Evolutionary conservation across 345 rosid genomes (phyloP).

Genomic region (Gossypium sturtianum): DNA sequence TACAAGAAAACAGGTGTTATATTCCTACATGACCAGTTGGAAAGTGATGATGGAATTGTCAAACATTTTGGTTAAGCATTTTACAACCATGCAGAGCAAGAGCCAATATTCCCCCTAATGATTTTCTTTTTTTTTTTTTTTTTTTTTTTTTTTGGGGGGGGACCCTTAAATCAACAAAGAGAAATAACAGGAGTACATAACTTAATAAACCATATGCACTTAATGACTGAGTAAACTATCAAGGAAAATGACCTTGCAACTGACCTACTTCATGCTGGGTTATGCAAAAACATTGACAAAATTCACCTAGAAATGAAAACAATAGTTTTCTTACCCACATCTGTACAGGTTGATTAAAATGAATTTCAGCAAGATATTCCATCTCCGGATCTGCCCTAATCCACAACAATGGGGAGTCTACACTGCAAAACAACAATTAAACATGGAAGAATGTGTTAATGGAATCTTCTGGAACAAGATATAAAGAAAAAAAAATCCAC

Average conservation of each 20-base stretch:
- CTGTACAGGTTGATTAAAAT: constrained; percentile 95
- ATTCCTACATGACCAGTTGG: background rate
- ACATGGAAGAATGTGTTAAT: background rate
- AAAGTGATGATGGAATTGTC: background rate
- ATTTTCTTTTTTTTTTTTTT: no score
- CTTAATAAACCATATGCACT: background rate
- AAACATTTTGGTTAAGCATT: background rate
- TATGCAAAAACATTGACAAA: constrained; percentile 1
- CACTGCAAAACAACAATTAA: constrained; percentile 44
- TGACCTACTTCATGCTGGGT: background rate
- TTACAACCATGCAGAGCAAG: background rate
- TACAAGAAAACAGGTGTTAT: background rate
- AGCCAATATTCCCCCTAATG: background rate
- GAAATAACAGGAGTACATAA: background rate
- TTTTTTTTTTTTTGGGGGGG: background rate
- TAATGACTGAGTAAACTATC: background rate
- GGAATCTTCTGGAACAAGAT: constrained; percentile 20
- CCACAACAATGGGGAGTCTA: constrained; percentile 92
- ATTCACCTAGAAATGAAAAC: background rate
- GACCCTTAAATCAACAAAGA: background rate
- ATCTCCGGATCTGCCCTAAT: constrained; percentile 97
- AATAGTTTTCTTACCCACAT: constrained; percentile 83
- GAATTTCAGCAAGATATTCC: constrained; percentile 95
- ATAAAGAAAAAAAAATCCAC: background rate
- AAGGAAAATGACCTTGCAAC: background rate